A percentile compares a stretch with the other conserved stretches of the same genome.
Conservation (phyloP, 495 filamentous ascomycete species). For the Extremus antarcticus region DNA sequence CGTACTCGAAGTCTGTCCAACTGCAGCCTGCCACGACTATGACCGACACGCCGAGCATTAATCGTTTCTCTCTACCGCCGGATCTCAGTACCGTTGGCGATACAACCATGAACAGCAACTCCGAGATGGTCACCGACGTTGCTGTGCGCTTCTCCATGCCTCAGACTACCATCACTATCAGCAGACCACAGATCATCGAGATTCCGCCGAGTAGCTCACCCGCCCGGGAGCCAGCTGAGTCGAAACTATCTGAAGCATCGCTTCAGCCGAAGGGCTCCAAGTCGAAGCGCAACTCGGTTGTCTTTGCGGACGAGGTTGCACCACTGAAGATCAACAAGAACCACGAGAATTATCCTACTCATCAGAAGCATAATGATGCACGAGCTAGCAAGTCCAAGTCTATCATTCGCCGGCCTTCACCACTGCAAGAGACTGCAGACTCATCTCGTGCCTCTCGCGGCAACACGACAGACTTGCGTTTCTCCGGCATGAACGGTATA, state of each 20-base stretch:
- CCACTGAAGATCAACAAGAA: constrained; percentile 16
- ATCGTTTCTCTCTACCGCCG: constrained; percentile 15
- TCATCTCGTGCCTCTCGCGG: constrained; percentile 3
- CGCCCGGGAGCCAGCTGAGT: neutral
- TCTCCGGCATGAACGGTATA: constrained; percentile 8
- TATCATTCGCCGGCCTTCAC: constrained; percentile 9
- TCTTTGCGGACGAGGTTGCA: constrained; percentile 17
- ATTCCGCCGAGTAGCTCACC: constrained; percentile 19
- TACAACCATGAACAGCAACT: constrained; percentile 14
- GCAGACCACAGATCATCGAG: constrained; percentile 17
- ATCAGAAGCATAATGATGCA: neutral
- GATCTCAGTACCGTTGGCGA: constrained; percentile 17
- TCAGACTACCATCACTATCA: constrained; percentile 17
- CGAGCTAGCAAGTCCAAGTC: constrained; percentile 6
- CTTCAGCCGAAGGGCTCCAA: neutral
- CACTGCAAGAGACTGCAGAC: constrained; percentile 8
- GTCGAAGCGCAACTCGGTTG: constrained; percentile 12
- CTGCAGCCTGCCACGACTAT: constrained; percentile 4
- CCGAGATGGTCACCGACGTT: constrained; percentile 20
- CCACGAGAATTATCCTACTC: neutral
- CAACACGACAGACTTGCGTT: constrained; percentile 18
- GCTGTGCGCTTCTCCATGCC: constrained; percentile 23
- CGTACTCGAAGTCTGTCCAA: constrained; percentile 21
- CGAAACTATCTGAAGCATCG: constrained; percentile 4
- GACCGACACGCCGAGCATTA: constrained; percentile 12